Percentiles rank a stretch among this genome's conserved stretches.
phyloP scores from a whole-genome alignment of 768 basidiomycete genomes.

The Auriscalpium microsporum region DNA sequence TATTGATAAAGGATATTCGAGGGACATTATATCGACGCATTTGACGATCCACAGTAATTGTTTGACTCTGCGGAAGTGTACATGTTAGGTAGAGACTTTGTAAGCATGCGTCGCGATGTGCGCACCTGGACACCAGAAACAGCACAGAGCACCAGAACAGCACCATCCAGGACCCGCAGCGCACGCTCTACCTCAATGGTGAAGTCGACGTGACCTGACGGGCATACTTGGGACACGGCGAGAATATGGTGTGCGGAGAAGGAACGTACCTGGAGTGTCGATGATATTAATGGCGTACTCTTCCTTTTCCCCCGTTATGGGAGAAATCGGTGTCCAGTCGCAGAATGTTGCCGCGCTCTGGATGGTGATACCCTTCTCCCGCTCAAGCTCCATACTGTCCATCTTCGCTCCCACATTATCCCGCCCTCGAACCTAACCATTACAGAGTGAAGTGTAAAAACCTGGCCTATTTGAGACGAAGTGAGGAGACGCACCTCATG shows the following conservation, averaged over 20 bases:
- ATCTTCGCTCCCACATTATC: constrained; percentile 98
- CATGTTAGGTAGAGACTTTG: neutral
- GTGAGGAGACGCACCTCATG: constrained; percentile 66
- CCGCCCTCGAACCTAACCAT: constrained; percentile 71
- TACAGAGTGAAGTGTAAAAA: constrained; percentile 2
- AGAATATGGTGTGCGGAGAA: neutral
- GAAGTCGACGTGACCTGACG: constrained; percentile 94
- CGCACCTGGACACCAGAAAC: constrained; percentile 90
- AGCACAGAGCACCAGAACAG: constrained; percentile 91
- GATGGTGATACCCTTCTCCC: constrained; percentile 99
- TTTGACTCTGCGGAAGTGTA: constrained; percentile 64
- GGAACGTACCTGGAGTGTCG: constrained; percentile 79
- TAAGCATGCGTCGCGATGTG: neutral
- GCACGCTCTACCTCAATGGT: constrained; percentile 99
- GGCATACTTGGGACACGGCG: neutral
- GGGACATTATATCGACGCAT: constrained; percentile 97
- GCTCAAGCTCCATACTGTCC: constrained; percentile 98
- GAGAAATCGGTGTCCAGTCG: constrained; percentile 79
- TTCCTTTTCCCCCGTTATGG: constrained; percentile 52
- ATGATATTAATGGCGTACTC: constrained; percentile 97
- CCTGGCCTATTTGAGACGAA: neutral
- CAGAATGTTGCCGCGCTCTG: constrained; percentile 98
- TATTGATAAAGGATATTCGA: constrained; percentile 93
- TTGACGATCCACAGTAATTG: constrained; percentile 97
- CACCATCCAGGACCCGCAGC: constrained; percentile 91